phyloP scores from a whole-genome alignment of 75 land plant species.

The Picea glauca region DNA sequence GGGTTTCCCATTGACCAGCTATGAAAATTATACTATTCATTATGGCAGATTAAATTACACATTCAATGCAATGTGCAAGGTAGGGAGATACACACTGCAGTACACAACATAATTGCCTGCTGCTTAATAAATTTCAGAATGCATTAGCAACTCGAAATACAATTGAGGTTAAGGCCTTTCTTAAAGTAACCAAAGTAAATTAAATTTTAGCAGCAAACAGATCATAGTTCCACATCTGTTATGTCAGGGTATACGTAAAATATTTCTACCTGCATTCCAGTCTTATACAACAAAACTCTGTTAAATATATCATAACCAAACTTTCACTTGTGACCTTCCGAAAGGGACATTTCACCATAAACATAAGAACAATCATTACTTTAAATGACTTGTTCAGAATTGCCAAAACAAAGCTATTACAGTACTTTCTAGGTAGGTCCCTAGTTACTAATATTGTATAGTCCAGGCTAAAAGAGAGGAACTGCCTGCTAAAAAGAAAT shows the following conservation, averaged over 20 bases:
- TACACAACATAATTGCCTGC: neutral
- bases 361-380: neutral
- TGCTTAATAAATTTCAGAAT: slow-evolving; percentile 2
- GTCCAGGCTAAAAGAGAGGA: neutral
- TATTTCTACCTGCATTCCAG: neutral
- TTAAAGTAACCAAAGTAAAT: neutral
- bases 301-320: neutral
- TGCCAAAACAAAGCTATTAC: neutral
- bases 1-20: neutral
- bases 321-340: neutral
- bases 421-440: neutral
- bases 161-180: neutral
- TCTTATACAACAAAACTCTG: neutral
- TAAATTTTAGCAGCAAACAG: neutral
- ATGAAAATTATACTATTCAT: neutral
- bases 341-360: neutral
- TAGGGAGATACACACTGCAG: neutral
- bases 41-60: neutral
- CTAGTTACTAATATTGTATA: neutral
- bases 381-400: neutral
- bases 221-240: neutral
- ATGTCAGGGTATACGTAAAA: neutral
- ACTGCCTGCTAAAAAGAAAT: too few species aligned
- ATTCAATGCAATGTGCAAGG: neutral
- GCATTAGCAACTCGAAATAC: neutral